Evolutionary conservation across 1,139 yeast genomes (phyloP).

Genomic region (Protomyces lactucae-debilis): DNA sequence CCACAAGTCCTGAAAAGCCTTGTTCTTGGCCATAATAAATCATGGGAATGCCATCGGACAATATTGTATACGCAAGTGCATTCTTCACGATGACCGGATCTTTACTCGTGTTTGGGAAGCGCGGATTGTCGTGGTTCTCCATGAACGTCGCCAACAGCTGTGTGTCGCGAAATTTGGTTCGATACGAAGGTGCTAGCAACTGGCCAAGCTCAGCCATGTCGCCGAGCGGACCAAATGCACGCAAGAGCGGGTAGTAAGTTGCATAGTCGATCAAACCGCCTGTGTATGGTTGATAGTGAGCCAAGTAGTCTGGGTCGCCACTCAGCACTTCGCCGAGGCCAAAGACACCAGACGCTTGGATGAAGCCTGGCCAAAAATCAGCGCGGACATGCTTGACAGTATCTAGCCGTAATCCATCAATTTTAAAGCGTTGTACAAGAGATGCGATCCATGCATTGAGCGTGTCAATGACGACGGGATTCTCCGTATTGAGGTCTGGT

Average conservation of each 20-base stretch:
- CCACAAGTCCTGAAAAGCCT: constrained; percentile 27
- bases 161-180: constrained; percentile 20
- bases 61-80: constrained; percentile 26
- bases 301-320: constrained; percentile 22
- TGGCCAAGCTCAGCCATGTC: constrained; percentile 18
- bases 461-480: constrained; percentile 14
- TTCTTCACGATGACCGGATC: constrained; percentile 20
- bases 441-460: constrained; percentile 19
- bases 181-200: constrained; percentile 16
- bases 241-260: constrained; percentile 22
- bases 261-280: constrained; percentile 30
- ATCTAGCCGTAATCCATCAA: constrained; percentile 30
- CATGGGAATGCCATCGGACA: constrained; percentile 31
- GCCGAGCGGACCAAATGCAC: constrained; percentile 25
- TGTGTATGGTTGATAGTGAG: constrained; percentile 24
- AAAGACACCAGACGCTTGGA: constrained; percentile 23
- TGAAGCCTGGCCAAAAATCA: constrained; percentile 27
- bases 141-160: constrained; percentile 26
- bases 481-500: constrained; percentile 27
- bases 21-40: constrained; percentile 32
- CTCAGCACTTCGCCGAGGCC: constrained; percentile 29
- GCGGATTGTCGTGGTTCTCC: constrained; percentile 30
- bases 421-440: constrained; percentile 16
- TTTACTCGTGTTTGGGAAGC: constrained; percentile 17
- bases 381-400: constrained; percentile 29